Base-by-base conservation (phyloP, 2,329 filamentous ascomycete species). In the Leptographium galeiforme region DNA sequence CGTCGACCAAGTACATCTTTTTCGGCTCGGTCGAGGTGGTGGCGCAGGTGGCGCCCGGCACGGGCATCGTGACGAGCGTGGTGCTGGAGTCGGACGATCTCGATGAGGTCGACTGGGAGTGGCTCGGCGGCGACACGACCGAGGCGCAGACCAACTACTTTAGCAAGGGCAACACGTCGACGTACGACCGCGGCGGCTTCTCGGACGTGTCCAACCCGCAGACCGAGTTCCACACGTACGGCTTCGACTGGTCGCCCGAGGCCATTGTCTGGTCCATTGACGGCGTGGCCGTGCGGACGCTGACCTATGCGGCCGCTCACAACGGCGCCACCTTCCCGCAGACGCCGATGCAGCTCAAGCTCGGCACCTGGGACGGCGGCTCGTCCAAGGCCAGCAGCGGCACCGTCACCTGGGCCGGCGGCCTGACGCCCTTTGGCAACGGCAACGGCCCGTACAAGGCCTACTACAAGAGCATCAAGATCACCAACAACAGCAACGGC, bases 81-180 rank as follows among this genome's bases (percentile, higher is more conserved):
- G 89, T 97, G 44, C 73, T 98, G 59, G 86, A 95, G 72, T 96
- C 89, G 2, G 89, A 95, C 63, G 81, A 85, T 63, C 77, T 95
- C 34, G 91, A 97, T 66, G 89, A 95, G 75, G 93, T 97, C 57
- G 91, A 97, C 68, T 95, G 89, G 85, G 91, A 97, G 70, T 95
- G 88, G 85, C 76, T 97, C 55, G 93, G 91, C 55, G 83, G 81
- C 52, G 80, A 88, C 64, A 71, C 76, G 59, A 68, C 73, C 33
- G 75, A 91, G 66, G 89, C 90, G 36, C 91, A 96, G 72, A 85
- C 81, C 66, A 95, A 95, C 72, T 95, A 89, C 72, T 87, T 86
- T 69, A 79, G 81, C 71, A 85, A 87, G 73, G 85, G 85, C 55
- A 71, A 87, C 68, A 81, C 78, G 53, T 76, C 76, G n/a, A 77